These are phyloP conservation scores for Leishmania turanica DNA, from an alignment of 208 protist genomes.

Conservation along the genomic window DNA sequence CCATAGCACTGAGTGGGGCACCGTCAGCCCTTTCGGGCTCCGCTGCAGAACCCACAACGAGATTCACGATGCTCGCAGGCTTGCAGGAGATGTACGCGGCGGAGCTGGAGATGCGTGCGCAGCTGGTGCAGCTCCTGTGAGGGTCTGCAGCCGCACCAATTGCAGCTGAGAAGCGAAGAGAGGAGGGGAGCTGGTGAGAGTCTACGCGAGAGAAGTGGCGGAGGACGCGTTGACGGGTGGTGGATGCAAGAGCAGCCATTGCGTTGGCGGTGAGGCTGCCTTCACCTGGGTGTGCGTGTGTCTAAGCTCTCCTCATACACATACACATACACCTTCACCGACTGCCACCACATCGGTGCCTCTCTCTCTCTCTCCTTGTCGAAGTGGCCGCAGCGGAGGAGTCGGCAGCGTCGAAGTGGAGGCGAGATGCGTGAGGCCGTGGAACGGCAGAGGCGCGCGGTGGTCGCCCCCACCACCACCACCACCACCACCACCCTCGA, in stretches of 20 bases:
- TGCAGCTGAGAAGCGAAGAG: neutral
- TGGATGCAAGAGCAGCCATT: neutral
- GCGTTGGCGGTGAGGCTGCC: neutral
- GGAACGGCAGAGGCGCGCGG: neutral
- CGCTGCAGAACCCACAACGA: neutral
- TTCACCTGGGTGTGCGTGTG: neutral
- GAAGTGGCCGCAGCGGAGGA: neutral
- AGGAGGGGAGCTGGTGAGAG: too few relatives aligned
- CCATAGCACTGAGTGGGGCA: neutral
- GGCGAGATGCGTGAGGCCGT: neutral
- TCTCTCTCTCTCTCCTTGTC: neutral
- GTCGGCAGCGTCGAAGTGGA: neutral
- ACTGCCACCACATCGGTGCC: neutral
- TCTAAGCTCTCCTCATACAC: neutral
- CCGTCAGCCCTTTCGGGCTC: neutral
- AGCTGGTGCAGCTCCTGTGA: slow-evolving; percentile 21
- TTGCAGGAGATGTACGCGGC: slow-evolving; percentile 20
- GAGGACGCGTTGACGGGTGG: neutral
- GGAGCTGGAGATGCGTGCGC: slow-evolving; percentile 21
- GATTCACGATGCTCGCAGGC: neutral
- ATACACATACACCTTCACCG: neutral
- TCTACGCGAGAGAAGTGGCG: neutral
- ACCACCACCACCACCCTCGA: neutral
- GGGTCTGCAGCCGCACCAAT: neutral
- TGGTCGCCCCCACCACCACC: neutral